A percentile compares a stretch with the other conserved stretches of the same genome.
Conservation (phyloP, 129 eudicot genomes). For the Kitagawia praeruptora region DNA sequence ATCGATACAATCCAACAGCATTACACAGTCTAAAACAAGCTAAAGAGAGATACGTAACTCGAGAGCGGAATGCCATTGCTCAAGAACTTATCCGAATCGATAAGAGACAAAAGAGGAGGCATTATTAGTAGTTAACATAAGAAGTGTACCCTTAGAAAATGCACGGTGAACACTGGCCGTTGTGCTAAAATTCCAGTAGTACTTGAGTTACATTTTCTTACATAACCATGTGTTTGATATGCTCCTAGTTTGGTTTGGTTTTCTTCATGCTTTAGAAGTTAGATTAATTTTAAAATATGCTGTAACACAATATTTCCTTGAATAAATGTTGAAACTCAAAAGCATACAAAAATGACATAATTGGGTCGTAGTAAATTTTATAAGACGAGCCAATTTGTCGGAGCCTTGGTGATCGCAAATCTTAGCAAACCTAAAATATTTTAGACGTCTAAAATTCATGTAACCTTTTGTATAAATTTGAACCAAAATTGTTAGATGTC, state of each 20-base stretch:
- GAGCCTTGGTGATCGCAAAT: too few relatives aligned
- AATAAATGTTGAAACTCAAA: neutral
- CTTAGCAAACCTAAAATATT: too few relatives aligned
- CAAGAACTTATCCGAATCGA: conserved; percentile 1
- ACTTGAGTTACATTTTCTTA: neutral
- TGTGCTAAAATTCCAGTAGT: conserved; percentile 15
- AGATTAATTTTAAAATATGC: conserved; percentile 10
- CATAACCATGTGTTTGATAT: neutral
- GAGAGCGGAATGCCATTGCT: neutral
- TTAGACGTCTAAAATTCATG: too few relatives aligned
- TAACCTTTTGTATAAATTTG: too few relatives aligned
- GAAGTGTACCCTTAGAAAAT: neutral
- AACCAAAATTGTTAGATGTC: too few relatives aligned
- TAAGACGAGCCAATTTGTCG: neutral
- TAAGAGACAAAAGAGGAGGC: conserved; percentile 23
- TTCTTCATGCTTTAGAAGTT: conserved; percentile 11
- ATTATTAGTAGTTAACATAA: conserved; percentile 21
- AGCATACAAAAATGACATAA: neutral
- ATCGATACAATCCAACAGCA: conserved; percentile 86
- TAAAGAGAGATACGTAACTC: neutral
- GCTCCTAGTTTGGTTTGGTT: neutral
- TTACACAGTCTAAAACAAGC: conserved; percentile 59
- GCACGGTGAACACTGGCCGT: conserved; percentile 2
- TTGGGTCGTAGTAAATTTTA: neutral
- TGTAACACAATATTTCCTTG: conserved; percentile 1